Base-by-base conservation (phyloP, 176 grass and related monocot species). In the Pontederia crassipes region DNA sequence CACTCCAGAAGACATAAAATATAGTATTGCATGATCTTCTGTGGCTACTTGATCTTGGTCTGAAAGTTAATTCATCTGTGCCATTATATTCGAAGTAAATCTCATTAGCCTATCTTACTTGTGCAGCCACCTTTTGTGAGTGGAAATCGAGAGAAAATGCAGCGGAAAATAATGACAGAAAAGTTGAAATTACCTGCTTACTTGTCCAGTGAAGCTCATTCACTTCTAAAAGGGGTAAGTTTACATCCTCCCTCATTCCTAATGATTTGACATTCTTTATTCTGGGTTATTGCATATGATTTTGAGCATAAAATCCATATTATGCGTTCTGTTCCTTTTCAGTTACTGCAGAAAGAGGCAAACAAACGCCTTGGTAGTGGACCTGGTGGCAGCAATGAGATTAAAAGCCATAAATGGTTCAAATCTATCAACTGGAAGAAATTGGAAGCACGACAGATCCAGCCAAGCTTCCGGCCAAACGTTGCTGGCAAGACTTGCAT, bases 351-450 rank as follows among this genome's bases (percentile, higher is more conserved):
- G 75, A 97, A 97, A 82, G 93, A 97, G 67, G 81, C 81, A 58
- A 76, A 58, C 79, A 88, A 68, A 62, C 77, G 93, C 12, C 59
- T 97, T 12, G 93, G 93, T 14, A 81, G 79, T 18, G 87, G 87
- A 27, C 59, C 71, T 11, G 69, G 73, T 0, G 84, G 84, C 12
- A 85, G 87, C 35, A 74, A 85, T 2, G 87, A 97, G 72, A 86
- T 97, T 70, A 91, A 91, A 60, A 92, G 81, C 14, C 93, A 97
- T 67, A 97, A 88, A 45, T 97, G 93, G 93, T 88, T 97, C 79
- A 97, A 97, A 68, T 40, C 79, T 49, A 79, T 97, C 17, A 88
- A 97, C 64, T 97, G 93, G 93, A 92, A 74, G 67, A 97, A 62
- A 58, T 74, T 97, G 11, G 93, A 97, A 17, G 67, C 63, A 15